Evolutionary conservation across 2,329 filamentous ascomycete genomes (phyloP).

Genomic region (Trichocomaceae sp.): DNA sequence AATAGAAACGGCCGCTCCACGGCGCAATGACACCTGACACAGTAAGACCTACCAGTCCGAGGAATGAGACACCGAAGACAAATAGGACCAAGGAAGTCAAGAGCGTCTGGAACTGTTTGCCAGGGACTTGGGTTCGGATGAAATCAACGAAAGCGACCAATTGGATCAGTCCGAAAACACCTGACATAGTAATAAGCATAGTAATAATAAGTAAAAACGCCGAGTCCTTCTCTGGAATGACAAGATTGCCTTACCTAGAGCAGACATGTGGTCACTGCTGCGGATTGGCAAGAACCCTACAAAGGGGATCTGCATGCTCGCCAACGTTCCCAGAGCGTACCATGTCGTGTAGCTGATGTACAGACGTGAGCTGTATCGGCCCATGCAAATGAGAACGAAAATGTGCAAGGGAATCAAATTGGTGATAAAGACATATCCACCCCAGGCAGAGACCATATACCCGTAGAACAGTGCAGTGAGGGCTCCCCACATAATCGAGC

Average conservation of each 20-base stretch:
- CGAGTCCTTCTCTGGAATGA: neutral
- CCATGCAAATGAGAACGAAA: constrained; percentile 94
- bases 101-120: constrained; percentile 90
- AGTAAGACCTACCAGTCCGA: constrained; percentile 73
- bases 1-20: constrained; percentile 98
- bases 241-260: constrained; percentile 59
- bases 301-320: constrained; percentile 98
- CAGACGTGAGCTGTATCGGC: constrained; percentile 83
- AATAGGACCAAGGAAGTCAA: constrained; percentile 68
- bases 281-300: constrained; percentile 94
- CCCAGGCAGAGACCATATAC: constrained; percentile 99
- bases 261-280: constrained; percentile 98
- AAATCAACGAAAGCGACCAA: constrained; percentile 89
- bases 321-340: constrained; percentile 92
- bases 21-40: constrained; percentile 88
- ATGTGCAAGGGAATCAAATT: constrained; percentile 91
- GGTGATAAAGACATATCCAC: constrained; percentile 99
- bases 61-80: constrained; percentile 66
- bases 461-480: constrained; percentile 94
- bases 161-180: constrained; percentile 92
- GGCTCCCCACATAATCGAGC: constrained; percentile 93
- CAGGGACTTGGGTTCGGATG: constrained; percentile 77
- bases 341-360: constrained; percentile 98
- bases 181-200: constrained; percentile 48
- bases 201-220: constrained; percentile 6